Percentiles rank a stretch among this genome's conserved stretches.
These are phyloP conservation scores for Nematocida displodere DNA, from an alignment of 371 early-diverging fungal species.

Conservation along the genomic window DNA sequence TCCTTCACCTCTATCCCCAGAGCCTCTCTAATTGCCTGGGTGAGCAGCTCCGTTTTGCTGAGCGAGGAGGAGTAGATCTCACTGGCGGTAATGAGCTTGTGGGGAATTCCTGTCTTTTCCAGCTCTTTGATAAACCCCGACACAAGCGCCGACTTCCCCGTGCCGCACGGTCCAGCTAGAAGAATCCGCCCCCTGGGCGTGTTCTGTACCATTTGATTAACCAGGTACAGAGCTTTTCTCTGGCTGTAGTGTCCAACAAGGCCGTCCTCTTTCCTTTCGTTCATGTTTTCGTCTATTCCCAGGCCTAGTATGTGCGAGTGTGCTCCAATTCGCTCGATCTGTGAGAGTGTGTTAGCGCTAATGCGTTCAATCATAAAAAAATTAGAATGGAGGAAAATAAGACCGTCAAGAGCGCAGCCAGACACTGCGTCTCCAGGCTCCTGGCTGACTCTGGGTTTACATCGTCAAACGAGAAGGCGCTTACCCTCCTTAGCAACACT, in stretches of 20 bases:
- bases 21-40: slow-evolving; percentile 88
- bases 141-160: slow-evolving; percentile 74
- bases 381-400: not conserved
- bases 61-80: slow-evolving; percentile 93
- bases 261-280: slow-evolving; percentile 72
- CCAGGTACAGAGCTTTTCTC: slow-evolving; percentile 80
- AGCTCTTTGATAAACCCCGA: slow-evolving; percentile 78
- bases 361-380: slow-evolving; percentile 50
- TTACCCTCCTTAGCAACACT: slow-evolving; percentile 20
- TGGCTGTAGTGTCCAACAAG: slow-evolving; percentile 89
- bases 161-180: slow-evolving; percentile 90
- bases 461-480: not conserved
- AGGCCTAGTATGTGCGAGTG: slow-evolving; percentile 89
- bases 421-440: too few species aligned
- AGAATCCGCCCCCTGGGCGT: slow-evolving; percentile 80
- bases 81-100: slow-evolving; percentile 84
- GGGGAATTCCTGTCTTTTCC: slow-evolving; percentile 77
- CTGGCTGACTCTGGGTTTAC: too few species aligned
- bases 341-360: slow-evolving; percentile 1
- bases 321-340: slow-evolving; percentile 68
- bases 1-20: slow-evolving; percentile 94
- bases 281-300: slow-evolving; percentile 71
- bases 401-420: too few species aligned
- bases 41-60: slow-evolving; percentile 91
- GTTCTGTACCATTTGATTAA: slow-evolving; percentile 68